phyloP scores from a whole-genome alignment of 2,329 filamentous ascomycete species.

The Escovopsis sp. region DNA sequence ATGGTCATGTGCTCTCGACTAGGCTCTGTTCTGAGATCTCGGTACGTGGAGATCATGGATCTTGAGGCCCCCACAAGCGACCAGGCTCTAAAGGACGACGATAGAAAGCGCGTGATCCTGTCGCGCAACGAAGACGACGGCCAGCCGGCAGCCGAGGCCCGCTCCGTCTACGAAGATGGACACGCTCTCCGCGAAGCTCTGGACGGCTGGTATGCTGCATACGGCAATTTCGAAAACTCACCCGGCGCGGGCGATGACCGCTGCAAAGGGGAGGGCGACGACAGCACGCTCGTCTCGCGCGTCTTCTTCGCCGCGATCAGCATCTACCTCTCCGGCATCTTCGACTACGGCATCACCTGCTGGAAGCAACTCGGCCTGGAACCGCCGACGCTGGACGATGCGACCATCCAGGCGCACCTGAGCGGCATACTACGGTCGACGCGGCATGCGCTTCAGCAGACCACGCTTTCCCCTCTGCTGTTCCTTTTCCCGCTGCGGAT shows the following conservation, averaged over 20 bases:
- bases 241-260: neutral
- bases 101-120: no score
- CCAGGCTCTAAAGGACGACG: neutral
- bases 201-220: constrained; percentile 5
- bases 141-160: neutral
- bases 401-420: constrained; percentile 11
- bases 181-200: constrained; percentile 4
- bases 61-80: neutral
- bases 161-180: constrained; percentile 1
- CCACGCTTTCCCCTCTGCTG: constrained; percentile 16
- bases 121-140: neutral
- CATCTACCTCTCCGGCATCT: constrained; percentile 22
- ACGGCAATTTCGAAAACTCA: no score
- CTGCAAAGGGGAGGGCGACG: neutral
- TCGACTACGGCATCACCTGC: constrained; percentile 19
- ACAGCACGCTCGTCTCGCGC: constrained; percentile 10
- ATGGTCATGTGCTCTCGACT: constrained; percentile 18
- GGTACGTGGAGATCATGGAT: constrained; percentile 9
- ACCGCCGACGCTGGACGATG: constrained; percentile 10
- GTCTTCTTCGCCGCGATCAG: constrained; percentile 19
- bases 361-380: constrained; percentile 13
- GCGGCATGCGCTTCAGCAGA: constrained; percentile 6
- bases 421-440: constrained; percentile 11
- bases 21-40: constrained; percentile 14
- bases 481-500: constrained; percentile 21